Evolutionary conservation across 1,284 basidiomycete genomes (phyloP), one percentile per base, ranked within the genome.

Genomic region (Melanopsichium pennsylvanicum): DNA sequence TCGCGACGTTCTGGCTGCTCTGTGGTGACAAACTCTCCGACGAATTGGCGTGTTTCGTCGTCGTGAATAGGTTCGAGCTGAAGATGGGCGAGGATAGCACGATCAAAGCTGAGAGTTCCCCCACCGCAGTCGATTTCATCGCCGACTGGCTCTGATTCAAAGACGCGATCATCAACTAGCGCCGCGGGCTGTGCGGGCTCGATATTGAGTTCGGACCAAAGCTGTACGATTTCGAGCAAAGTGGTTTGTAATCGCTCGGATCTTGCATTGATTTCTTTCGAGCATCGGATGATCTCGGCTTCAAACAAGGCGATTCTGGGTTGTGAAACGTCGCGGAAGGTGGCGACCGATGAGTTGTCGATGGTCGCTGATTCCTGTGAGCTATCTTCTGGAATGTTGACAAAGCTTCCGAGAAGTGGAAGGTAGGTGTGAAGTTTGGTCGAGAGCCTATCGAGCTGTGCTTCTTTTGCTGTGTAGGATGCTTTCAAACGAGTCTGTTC

Each of bases 201-300:
- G 19, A 75, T 40, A 25, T 57, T 49, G 50, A 79, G 72, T 43
- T 79, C 76, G 10, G 73, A 72, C 76, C 76, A 79, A 12, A 76
- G 74, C 50, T 75, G 74, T 1, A 74, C 50, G 29, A 79, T 74
- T 27, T 73, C 73, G 36, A 62, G 56, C 25, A 79, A 48, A 22
- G 54, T 63, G 13, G 59, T 52, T 25, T 75, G 66, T 7, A 79
- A 58, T 29, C 66, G 47, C 25, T 72, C 60, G 16, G 67, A 61
- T 27, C 74, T 59, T 1, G 60, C 44, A 19, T 68, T 69, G 48
- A 74, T 54, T 22, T 70, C 67, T 18, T 72, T 70, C 41, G 72
- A 70, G 34, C 66, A 70, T 21, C 70, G 61, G 21, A 71, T 58
- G 50, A 73, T 67, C 21, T 75, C 66, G 16, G 62, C 58, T 45